Evolutionary conservation across 2,329 filamentous ascomycete species (phyloP).

Genomic region (Akanthomyces muscarius): DNA sequence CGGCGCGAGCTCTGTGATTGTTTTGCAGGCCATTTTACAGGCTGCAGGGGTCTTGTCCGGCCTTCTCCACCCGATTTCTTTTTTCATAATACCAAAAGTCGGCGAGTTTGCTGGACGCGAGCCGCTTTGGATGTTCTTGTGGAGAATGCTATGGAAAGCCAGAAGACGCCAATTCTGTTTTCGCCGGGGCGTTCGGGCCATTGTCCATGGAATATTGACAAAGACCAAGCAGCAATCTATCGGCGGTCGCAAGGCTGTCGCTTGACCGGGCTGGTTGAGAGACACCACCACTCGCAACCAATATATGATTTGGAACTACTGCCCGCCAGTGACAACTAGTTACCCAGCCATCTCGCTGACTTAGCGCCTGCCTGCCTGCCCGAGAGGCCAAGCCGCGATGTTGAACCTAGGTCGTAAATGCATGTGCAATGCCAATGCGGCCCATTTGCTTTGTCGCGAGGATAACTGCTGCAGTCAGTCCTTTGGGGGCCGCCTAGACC

Average conservation of each 20-base stretch:
- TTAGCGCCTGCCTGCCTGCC: neutral
- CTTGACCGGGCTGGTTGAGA: neutral
- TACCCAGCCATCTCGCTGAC: neutral
- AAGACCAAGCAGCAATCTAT: neutral
- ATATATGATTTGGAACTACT: neutral
- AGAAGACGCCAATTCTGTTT: neutral
- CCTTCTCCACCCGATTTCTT: neutral
- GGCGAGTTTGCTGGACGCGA: neutral
- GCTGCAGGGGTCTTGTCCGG: neutral
- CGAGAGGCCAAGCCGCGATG: neutral
- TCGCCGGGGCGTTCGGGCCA: neutral
- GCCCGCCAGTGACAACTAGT: neutral
- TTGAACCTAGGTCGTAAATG: neutral
- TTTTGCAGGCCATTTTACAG: neutral
- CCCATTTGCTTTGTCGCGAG: too few relatives aligned
- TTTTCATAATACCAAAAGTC: neutral
- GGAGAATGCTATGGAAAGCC: neutral
- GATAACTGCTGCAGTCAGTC: neutral
- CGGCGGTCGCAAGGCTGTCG: neutral
- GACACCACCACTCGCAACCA: neutral
- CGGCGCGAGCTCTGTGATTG: neutral
- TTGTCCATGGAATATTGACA: slow-evolving; percentile 5
- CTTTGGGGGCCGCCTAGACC: neutral
- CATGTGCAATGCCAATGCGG: neutral
- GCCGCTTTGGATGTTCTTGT: neutral